Conservation (phyloP, 164 flowering plant genomes). For the Aristolochia californica region DNA sequence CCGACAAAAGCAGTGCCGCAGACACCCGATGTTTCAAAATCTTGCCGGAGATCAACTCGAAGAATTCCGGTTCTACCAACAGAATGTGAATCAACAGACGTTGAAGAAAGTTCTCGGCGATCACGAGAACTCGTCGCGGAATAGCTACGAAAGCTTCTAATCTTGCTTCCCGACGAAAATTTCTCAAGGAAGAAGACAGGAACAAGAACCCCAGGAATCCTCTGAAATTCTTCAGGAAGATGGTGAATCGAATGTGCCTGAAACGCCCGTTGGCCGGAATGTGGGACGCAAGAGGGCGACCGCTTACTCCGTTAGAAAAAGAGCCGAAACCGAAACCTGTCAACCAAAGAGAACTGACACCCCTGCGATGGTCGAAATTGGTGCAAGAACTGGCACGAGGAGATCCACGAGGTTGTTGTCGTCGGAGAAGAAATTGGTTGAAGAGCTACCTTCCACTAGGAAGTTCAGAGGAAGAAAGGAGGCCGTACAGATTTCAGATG, state of each 20-base stretch:
- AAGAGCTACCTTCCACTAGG: slow-evolving; percentile 1
- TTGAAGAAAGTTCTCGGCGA: slow-evolving; percentile 5
- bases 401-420: slow-evolving; percentile 12
- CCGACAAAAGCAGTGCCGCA: neutral
- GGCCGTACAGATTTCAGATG: slow-evolving; percentile 9
- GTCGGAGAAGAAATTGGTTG: neutral
- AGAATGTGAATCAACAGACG: slow-evolving; percentile 2
- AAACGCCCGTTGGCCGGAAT: slow-evolving; percentile 8
- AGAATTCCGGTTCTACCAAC: neutral
- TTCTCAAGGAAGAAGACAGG: slow-evolving; percentile 7
- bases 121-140: slow-evolving; percentile 8
- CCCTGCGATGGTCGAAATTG: neutral
- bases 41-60: slow-evolving; percentile 10
- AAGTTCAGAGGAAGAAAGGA: slow-evolving; percentile 11
- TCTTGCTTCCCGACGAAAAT: slow-evolving; percentile 1
- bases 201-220: slow-evolving; percentile 1
- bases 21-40: slow-evolving; percentile 7
- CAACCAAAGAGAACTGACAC: neutral
- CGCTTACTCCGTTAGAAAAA: slow-evolving; percentile 4
- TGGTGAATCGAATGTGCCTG: neutral
- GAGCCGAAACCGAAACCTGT: neutral
- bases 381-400: slow-evolving; percentile 12
- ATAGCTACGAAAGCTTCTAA: slow-evolving; percentile 2
- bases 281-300: slow-evolving; percentile 5
- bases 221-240: neutral